Evolutionary conservation across 2,329 filamentous ascomycete genomes (phyloP), one percentile per base, ranked within the genome.

Genomic region (Fusarium tanahbumbuense): DNA sequence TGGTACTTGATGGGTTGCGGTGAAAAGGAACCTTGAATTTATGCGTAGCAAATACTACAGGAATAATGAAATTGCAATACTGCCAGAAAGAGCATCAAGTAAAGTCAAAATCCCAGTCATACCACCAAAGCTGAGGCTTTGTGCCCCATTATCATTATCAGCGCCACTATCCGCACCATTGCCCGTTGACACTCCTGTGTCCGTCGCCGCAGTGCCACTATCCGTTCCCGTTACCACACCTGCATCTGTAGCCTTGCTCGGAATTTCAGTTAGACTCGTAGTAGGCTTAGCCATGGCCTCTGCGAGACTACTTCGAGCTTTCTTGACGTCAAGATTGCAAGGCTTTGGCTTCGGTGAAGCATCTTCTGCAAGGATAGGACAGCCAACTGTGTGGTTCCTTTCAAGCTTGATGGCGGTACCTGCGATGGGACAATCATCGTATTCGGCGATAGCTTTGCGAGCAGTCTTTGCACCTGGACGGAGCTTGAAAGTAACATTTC

Each of bases 111-210:
- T 5, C 9, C 27, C 34, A 13, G 11, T 4, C 7, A 18, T 23
- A 12, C 40, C 41, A 9, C 20, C 23, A 28, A 40, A 2, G 2
- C 34, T 18, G 13, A 53, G 23, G 6, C 13, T 5, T 2, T 18
- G 25, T 9, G 57, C 30, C 10, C 30, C 37, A 13, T 34, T 53
- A 9, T 40, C 46, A 25, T 34, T 47, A 15, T 68, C 37, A 9
- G n/a, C 28, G 4, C 22, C 18, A 22, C 15, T 23, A 3, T 15
- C 40, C 16, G 30, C 25, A 6, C 79, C 82, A 97, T 16, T 18
- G n/a, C 16, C 15, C 6, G 32, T 37, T n/a, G 56, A 93, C 93
- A 18, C 93, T 40, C 42, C 27, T 9, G 49, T 49, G 5, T 22
- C 46, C 6, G 30, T 48, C 11, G 64, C 4, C 5, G 44, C 30